Evolutionary conservation across 768 basidiomycete species (phyloP), one percentile per base, ranked within the genome.

Genomic region (Suillus brevipes): DNA sequence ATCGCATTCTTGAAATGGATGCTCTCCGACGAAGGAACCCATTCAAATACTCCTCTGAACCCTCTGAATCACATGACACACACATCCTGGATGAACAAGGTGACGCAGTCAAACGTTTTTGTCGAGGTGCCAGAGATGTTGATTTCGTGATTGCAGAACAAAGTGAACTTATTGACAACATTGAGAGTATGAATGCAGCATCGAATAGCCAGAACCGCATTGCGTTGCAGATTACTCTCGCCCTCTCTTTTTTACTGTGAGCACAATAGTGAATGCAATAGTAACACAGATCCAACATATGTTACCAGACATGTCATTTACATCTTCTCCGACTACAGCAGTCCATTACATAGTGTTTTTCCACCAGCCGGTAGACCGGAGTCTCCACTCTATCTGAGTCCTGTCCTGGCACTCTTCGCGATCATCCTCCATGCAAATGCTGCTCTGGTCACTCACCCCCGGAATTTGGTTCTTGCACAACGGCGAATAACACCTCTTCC

Each of bases 11-110:
- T 10, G 20, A 56, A 7, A 77, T 78, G 73, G 69, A 73, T 53
- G 53, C 68, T 43, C 67, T 86, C 13, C 81, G 84, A 63, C 79
- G 78, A 66, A 79, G 86, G 58, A 78, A 78, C 42, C 80, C 85
- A 1, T 86, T 84, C 70, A 79, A 73, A 55, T 73, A 75, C 42
- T 59, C 71, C 61, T 74, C 78, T 31, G 58, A 59, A 59, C 6
- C 20, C 25, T 59, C 58, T 59, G 40, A 40, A 42, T 42, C 18
- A 28, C 77, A 36, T 18, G 72, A 77, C 16, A 64, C 60, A 58
- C 61, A 25, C 58, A 74, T 86, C 25, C 73, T 87, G 25, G 85
- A 87, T 64, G 87, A 88, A 64, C 83, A 87, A 79, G 84, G 86
- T 83, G 57, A 67, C 70, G 64, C 6, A 38, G 14, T 7, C 52